Conservation (phyloP, 2,329 filamentous ascomycete genomes). For the Xylariales sp. region DNA sequence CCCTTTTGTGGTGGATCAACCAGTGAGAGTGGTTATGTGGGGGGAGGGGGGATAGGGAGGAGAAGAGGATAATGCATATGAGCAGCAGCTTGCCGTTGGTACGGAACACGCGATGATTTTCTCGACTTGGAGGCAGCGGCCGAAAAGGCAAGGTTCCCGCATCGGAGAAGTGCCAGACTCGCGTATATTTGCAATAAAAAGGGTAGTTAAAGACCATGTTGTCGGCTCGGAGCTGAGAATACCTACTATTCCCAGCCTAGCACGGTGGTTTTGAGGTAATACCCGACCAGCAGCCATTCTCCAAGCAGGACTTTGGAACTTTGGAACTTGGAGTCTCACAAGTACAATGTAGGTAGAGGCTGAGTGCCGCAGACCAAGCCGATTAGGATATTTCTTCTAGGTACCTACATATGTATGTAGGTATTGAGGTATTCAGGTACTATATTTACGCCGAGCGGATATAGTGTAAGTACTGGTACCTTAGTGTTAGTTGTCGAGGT, state of each 20-base stretch:
- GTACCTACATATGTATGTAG: no score
- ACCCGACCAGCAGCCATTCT: neutral
- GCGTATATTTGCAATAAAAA: neutral
- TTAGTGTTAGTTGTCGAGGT: no score
- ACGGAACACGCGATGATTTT: slow-evolving; percentile 5
- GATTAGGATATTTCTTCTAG: no score
- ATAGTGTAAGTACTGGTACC: no score
- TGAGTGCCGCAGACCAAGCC: no score
- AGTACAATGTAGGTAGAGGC: no score
- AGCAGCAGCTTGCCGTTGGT: neutral
- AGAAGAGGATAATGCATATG: slow-evolving; percentile 1
- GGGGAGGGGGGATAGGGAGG: neutral
- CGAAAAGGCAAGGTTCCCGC: slow-evolving; percentile 9
- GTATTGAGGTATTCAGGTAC: no score
- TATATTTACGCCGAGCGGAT: no score
- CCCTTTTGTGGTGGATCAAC: neutral
- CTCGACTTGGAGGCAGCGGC: slow-evolving; percentile 20
- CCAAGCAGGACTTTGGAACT: no score
- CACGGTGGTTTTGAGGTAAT: neutral
- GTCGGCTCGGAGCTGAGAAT: neutral
- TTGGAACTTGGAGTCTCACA: no score
- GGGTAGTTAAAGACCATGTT: neutral
- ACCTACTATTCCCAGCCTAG: neutral
- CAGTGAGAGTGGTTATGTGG: neutral
- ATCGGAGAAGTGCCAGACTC: neutral